These are phyloP conservation scores for Hippophae gyantsensis DNA, from an alignment of 306 rosid species.

Conservation along the genomic window DNA sequence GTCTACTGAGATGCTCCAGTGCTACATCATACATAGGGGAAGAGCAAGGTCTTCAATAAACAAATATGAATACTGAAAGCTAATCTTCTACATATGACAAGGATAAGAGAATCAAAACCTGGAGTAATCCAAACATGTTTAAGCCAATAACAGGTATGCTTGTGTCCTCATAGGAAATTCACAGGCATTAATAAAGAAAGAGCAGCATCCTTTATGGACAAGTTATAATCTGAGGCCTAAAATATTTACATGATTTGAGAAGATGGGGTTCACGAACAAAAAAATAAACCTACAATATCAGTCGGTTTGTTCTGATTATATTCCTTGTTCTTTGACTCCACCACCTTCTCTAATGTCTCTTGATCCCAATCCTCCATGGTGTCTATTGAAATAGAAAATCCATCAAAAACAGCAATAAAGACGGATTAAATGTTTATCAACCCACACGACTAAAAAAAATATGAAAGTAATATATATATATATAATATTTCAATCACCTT, in stretches of 20 bases:
- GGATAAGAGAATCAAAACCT: too few relatives aligned
- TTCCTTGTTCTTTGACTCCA: constrained; percentile 73
- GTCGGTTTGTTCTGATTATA: constrained; percentile 90
- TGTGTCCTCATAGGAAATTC: too few relatives aligned
- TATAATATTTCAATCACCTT: constrained; percentile 33
- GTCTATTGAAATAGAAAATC: constrained; percentile 25
- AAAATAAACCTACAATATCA: constrained; percentile 62
- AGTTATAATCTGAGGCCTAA: background rate
- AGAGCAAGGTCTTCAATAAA: too few relatives aligned
- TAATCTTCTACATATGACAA: too few relatives aligned
- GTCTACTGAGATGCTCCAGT: too few relatives aligned
- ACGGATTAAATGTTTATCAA: background rate
- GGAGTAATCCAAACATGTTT: too few relatives aligned
- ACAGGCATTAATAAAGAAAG: too few relatives aligned
- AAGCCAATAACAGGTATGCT: too few relatives aligned
- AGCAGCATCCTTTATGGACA: background rate
- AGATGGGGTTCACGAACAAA: background rate
- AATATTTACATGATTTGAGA: background rate
- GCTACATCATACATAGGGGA: too few relatives aligned
- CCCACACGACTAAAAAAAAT: constrained; percentile 9
- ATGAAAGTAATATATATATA: background rate
- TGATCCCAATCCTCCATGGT: constrained; percentile 99
- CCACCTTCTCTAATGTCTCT: constrained; percentile 86
- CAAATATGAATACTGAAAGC: too few relatives aligned
- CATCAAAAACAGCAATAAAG: constrained; percentile 1